Evolutionary conservation across 306 rosid species (phyloP).

Genomic region (cucumber (Cucumis sativus)): Cucumber_9930_V3 NC_026656.2:20490001-20490500

Average conservation of each 20-base stretch:
- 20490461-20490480: constrained; percentile 27
- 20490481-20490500: constrained; percentile 88
- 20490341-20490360: constrained; percentile 30
- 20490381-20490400: constrained; percentile 22
- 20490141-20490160: constrained; percentile 50
- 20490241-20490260: constrained; percentile 96
- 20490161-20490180: constrained; percentile 56
- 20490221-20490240: constrained; percentile 98
- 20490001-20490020: neutral
- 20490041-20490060: neutral
- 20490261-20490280: constrained; percentile 99
- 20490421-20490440: constrained; percentile 22
- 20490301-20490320: constrained; percentile 99
- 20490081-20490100: neutral
- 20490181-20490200: constrained; percentile 88
- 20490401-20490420: constrained; percentile 29
- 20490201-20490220: constrained; percentile 99
- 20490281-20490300: constrained; percentile 98
- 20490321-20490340: constrained; percentile 59
- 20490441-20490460: constrained; percentile 17
- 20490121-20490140: constrained; percentile 31
- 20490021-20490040: neutral
- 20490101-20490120: neutral
- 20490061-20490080: neutral
- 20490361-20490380: constrained; percentile 18